Base-by-base conservation (phyloP, 306 rosid genomes). In the Sindora glabra region DNA sequence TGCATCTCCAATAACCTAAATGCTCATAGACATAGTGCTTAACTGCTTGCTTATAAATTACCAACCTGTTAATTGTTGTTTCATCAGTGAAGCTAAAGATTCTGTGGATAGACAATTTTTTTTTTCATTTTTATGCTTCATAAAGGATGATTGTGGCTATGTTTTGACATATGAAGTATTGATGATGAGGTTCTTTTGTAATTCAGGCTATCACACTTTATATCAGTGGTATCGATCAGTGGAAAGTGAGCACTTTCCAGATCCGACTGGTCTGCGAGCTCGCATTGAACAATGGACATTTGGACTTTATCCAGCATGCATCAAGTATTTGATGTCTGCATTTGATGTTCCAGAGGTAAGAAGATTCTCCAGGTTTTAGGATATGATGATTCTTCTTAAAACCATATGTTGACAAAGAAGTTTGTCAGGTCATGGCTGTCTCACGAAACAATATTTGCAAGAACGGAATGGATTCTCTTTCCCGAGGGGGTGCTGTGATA, bases 261-360 rank as follows among this genome's bases (percentile, higher is more conserved):
- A 89, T 74, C 99, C 97, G 56, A 89, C 99, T 8, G 99, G 97
- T 47, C 99, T 92, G 39, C 86, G 99, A 80, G 80, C 90, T 64
- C 96, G 99, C 32, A 69, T 89, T 21, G 94, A 92, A 76, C 87
- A 92, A 86, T 89, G 96, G 99, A 89, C 96, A 30, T 86, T 74
- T 74, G 95, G 99, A 54, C 83, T 92, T 67, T 92, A 92, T 79
- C 99, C 99, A 39, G 99, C 99, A 29, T 92, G 99, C 59, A 86
- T 92, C 59, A 92, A 92, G 71, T 89, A 89, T 76, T 87, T 89
- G 27, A 89, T 92, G 99, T 84, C 97, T 54, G 95, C 94, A 59
- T 92, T 92, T 82, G 96, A 89, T 79, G 87, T 92, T 65, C 99
- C 99, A 33, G 99, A 92, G 95, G 99, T 92, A 64, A 66, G 78